Conservation (phyloP, 2,329 filamentous ascomycete genomes). For the Fusarium mundagurra region DNA sequence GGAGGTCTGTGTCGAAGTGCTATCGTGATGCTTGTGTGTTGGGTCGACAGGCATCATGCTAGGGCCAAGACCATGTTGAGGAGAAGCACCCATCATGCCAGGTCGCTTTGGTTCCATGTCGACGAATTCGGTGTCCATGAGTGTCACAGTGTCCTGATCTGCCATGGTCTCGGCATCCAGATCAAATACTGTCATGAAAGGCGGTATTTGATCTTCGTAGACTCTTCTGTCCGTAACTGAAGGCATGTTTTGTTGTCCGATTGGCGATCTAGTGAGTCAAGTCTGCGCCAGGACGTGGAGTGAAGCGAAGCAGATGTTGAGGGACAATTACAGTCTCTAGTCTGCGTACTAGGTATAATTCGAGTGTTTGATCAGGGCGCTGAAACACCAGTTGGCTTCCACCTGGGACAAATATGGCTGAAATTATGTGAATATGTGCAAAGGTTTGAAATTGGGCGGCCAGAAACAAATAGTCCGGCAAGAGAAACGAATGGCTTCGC, state of each 20-base stretch:
- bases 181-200: conserved; percentile 80
- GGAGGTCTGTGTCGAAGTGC: conserved; percentile 79
- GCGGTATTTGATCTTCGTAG: conserved; percentile 77
- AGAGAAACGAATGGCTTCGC: conserved; percentile 39
- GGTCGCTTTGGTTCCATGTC: conserved; percentile 56
- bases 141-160: conserved; percentile 62
- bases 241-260: conserved; percentile 60
- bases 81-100: conserved; percentile 49
- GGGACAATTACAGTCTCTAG: conserved; percentile 3
- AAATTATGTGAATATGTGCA: conserved; percentile 37
- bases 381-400: conserved; percentile 34
- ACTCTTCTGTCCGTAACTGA: conserved; percentile 69
- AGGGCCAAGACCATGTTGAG: conserved; percentile 52
- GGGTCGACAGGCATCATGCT: conserved; percentile 56
- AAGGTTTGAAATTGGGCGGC: conserved; percentile 24
- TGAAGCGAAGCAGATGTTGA: background rate
- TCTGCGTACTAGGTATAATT: conserved; percentile 4
- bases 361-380: conserved; percentile 4
- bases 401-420: conserved; percentile 32
- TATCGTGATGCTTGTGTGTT: conserved; percentile 77
- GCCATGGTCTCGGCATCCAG: conserved; percentile 67
- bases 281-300: conserved; percentile 1
- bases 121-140: conserved; percentile 64
- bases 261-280: background rate
- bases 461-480: conserved; percentile 10